These are phyloP conservation scores for Physcomitrium patens DNA, from an alignment of 225 moss, liverwort and hornwort genomes.

Conservation along the genomic window DNA sequence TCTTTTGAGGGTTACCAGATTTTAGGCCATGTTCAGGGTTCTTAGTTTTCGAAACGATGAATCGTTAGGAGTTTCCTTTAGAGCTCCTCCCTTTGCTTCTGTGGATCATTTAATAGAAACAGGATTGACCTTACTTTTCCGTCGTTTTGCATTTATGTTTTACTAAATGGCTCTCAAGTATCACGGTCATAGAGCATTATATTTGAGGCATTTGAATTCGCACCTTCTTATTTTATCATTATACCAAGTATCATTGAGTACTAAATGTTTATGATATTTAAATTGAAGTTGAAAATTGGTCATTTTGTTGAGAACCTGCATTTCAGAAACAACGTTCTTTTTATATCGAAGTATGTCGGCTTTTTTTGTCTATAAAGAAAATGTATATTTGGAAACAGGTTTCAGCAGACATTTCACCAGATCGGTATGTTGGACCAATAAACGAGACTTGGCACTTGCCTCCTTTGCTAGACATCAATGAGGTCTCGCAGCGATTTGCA, in stretches of 20 bases:
- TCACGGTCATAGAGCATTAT: too few species aligned
- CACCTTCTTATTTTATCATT: too few species aligned
- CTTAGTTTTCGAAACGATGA: neutral
- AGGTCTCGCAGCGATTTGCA: slow-evolving; percentile 70
- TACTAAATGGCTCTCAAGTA: too few species aligned
- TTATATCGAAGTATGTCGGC: neutral
- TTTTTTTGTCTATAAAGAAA: slow-evolving; percentile 25
- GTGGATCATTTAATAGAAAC: too few species aligned
- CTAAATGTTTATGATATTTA: neutral
- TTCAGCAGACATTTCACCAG: slow-evolving; percentile 51
- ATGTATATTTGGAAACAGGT: slow-evolving; percentile 37
- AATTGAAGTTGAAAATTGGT: neutral
- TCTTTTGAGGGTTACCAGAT: slow-evolving; percentile 10
- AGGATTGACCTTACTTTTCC: too few species aligned
- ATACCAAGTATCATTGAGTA: neutral
- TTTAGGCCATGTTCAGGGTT: neutral
- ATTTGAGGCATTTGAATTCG: too few species aligned
- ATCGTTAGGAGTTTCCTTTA: too few species aligned
- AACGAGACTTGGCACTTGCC: slow-evolving; percentile 52
- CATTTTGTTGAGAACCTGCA: neutral
- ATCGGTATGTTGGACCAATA: slow-evolving; percentile 36
- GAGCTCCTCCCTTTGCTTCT: too few species aligned
- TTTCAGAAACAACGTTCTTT: neutral
- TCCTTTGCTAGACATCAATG: slow-evolving; percentile 69
- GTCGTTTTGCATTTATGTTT: too few species aligned